These are phyloP conservation scores for Geotrichum klebahnii DNA, from an alignment of 1,139 yeast genomes.

Conservation along the genomic window DNA sequence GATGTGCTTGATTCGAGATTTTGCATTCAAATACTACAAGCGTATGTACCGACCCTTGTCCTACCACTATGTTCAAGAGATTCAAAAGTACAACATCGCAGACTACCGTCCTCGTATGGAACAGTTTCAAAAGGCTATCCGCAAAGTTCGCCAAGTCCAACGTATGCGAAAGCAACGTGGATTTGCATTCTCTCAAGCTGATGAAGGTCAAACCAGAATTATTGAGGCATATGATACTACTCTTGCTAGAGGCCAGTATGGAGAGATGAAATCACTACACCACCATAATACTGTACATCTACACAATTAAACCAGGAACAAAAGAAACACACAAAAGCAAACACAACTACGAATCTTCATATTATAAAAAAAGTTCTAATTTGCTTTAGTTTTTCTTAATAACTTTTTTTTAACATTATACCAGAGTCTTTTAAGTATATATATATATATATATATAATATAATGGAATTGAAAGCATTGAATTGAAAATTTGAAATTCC, in stretches of 20 bases:
- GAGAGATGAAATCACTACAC: conserved; percentile 43
- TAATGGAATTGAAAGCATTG: not conserved
- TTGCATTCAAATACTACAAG: conserved; percentile 90
- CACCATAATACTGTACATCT: conserved; percentile 22
- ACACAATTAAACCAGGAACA: no score
- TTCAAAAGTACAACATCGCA: conserved; percentile 90
- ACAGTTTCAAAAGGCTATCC: conserved; percentile 93
- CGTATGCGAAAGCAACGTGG: conserved; percentile 98
- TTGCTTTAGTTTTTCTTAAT: no score
- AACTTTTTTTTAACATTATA: no score
- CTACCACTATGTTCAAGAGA: conserved; percentile 93
- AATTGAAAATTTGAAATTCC: no score
- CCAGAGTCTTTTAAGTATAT: no score
- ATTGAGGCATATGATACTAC: conserved; percentile 95
- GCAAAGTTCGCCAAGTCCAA: conserved; percentile 96
- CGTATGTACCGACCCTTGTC: conserved; percentile 87
- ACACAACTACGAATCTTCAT: no score
- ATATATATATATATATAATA: conserved; percentile 1
- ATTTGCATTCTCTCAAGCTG: conserved; percentile 95
- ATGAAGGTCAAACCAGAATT: conserved; percentile 86
- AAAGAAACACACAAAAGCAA: no score
- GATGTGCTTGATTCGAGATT: conserved; percentile 78
- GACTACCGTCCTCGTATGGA: conserved; percentile 94
- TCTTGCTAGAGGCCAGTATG: conserved; percentile 50
- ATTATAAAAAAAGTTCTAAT: no score